Evolutionary conservation across 2,329 filamentous ascomycete species (phyloP), one percentile per base, ranked within the genome.

Genomic region (Arthrobotrys sphaeroides): DNA sequence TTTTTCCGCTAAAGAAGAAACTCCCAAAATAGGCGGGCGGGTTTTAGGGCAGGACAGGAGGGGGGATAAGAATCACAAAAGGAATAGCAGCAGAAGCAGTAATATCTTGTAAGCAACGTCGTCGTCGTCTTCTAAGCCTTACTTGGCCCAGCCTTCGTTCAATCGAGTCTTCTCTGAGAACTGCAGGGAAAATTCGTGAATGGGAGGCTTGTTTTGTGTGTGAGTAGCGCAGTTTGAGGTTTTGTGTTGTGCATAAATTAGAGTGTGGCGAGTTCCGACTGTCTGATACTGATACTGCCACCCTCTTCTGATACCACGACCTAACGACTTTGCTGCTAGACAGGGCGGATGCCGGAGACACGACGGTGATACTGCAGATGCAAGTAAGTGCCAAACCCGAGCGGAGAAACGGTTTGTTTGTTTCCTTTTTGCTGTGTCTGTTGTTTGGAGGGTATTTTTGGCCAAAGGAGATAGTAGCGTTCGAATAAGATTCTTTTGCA

Each of bases 201-300:
- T 36, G 47, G 16, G 51, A 55, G 51, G 31, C 51, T n/a, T 55
- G 51, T 55, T 55, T 55, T 55, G 51, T 55, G 51, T 55, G 51
- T 55, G 43, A 38, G 36, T 65, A 40, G 66, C 66, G 66, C 20
- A 53, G 66, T 70, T 70, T 70, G 66, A 70, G 55, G 31, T 42
- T 24, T 22, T 70, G 66, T 40, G 66, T 70, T 70, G 66, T 53
- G 66, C 66, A 70, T 70, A 36, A 70, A 70, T 45, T 43, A 31
- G 31, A 51, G 53, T 70, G 66, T 70, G 66, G 66, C 66, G 66
- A 55, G 55, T 70, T 61, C 45, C 28, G 66, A 70, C 66, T 62
- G 51, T 55, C 51, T 55, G 55, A 70, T 49, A 40, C 66, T 70
- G 66, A 61, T 60, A 69, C 65, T 45, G 49, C n/a, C 62, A 45